These are phyloP conservation scores for Sporothrix inflata DNA, from an alignment of 2,329 filamentous ascomycete species.

Conservation along the genomic window DNA sequence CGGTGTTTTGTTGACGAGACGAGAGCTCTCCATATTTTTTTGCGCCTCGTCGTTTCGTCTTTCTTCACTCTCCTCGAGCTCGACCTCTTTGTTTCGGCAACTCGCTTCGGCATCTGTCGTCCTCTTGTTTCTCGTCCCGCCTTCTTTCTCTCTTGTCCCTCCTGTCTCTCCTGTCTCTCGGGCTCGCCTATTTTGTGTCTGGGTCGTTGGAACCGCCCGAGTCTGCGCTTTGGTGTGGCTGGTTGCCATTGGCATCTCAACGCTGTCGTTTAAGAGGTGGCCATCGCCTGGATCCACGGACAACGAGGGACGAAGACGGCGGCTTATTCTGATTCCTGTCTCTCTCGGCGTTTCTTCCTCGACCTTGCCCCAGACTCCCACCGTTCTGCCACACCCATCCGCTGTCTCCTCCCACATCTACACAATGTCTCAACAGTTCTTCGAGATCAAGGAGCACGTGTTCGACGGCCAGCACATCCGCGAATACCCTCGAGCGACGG, in stretches of 20 bases:
- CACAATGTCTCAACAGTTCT: conserved; percentile 43
- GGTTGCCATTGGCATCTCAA: neutral
- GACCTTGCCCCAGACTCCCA: neutral
- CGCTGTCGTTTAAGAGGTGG: conserved; percentile 13
- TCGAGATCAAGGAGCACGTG: conserved; percentile 73
- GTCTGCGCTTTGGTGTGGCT: neutral
- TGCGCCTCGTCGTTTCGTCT: neutral
- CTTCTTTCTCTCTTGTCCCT: neutral
- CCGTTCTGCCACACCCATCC: neutral
- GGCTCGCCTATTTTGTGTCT: conserved; percentile 17
- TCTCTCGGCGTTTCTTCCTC: conserved; percentile 13
- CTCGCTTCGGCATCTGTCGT: neutral
- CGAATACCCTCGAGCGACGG: conserved; percentile 76
- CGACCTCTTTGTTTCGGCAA: neutral
- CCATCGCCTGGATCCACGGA: conserved; percentile 2
- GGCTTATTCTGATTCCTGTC: neutral
- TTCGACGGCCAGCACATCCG: conserved; percentile 77
- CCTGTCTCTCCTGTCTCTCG: neutral
- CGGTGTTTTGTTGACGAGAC: neutral
- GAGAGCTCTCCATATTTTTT: neutral
- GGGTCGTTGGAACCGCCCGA: neutral
- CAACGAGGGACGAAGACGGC: neutral
- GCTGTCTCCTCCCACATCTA: neutral
- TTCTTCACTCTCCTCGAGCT: neutral
- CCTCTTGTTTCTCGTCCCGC: conserved; percentile 16